Base-by-base conservation (phyloP, 2,329 filamentous ascomycete species). In the Ophiostoma sp. region DNA sequence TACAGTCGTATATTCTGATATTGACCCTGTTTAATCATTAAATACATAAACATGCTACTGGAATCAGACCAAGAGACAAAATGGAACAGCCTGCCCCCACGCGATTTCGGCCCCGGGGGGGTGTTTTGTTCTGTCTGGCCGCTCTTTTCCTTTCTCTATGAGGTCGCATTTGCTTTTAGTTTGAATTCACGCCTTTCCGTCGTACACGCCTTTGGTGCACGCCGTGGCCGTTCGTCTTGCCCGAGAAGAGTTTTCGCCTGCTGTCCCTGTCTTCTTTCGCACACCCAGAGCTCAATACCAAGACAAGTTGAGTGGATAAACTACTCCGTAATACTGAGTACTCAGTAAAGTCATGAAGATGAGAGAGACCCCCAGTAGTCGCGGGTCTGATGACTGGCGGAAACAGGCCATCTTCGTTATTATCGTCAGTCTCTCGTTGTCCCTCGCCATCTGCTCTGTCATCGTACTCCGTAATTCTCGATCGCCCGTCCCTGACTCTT, bases 211-310 rank as follows among this genome's bases (percentile, higher is more conserved):
- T 49, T 55, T 16, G 18, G 18, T 9, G n/a, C 49, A 47, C 14
- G 18, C 5, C 49, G 27, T 55, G 8, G 11, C 49, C n/a, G 27
- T 27, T 55, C 18, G 49, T 55, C 49, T 9, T 55, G 49, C 49
- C 49, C 49, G 49, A 55, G 49, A 36, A 55, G 49, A 55, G n/a
- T 55, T 55, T 55, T 55, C 49, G 27, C 27, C 27, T 27, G 27
- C 27, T 27, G 27, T 27, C 27, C 27, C 27, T 27, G 27, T 27
- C 27, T 27, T 27, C 27, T 27, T 27, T 27, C 27, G 27, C 27
- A 27, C 27, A 27, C 27, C 27, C 27, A 27, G 27, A 27, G 27
- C 27, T 55, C 49, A 55, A 5, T 12, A 12, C 7, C 42, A 44
- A 44, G 8, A 44, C 12, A 44, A 12, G 8, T 44, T 7, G 42